A percentile compares a stretch with the other conserved stretches of the same genome.
Evolutionary conservation across 2,329 filamentous ascomycete species (phyloP).

Genomic region (Trichoderma breve): DNA sequence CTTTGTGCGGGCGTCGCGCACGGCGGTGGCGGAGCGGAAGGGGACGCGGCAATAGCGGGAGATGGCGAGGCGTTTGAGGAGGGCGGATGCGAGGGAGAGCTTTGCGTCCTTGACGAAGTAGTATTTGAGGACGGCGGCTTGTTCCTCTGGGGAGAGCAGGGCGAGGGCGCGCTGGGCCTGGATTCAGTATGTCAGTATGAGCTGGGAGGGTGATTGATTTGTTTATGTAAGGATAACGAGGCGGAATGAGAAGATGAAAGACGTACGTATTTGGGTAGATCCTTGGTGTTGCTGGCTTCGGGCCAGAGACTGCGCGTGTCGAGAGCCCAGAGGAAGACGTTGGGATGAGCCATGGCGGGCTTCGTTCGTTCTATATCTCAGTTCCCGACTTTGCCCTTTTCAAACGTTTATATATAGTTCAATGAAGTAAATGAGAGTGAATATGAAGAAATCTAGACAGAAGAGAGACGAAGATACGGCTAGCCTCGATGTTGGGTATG

Average conservation of each 20-base stretch:
- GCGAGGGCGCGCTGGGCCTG: constrained; percentile 55
- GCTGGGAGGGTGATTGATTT: background rate
- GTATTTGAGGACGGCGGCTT: constrained; percentile 56
- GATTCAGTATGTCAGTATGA: background rate
- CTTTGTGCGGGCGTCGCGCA: constrained; percentile 55
- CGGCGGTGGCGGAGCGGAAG: constrained; percentile 59
- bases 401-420: background rate
- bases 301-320: constrained; percentile 61
- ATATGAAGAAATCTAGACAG: background rate
- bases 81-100: constrained; percentile 68
- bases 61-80: constrained; percentile 71
- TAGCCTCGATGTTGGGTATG: background rate
- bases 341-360: constrained; percentile 4
- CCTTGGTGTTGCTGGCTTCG: constrained; percentile 46
- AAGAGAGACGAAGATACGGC: background rate
- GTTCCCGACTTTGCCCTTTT: background rate
- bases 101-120: constrained; percentile 70
- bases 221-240: background rate
- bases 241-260: background rate
- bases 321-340: constrained; percentile 59
- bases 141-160: constrained; percentile 55
- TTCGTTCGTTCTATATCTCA: background rate
- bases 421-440: background rate
- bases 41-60: constrained; percentile 55
- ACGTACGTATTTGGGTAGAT: constrained; percentile 48